Conservation (phyloP, 495 filamentous ascomycete genomes). For the Penicillium silybi region DNA sequence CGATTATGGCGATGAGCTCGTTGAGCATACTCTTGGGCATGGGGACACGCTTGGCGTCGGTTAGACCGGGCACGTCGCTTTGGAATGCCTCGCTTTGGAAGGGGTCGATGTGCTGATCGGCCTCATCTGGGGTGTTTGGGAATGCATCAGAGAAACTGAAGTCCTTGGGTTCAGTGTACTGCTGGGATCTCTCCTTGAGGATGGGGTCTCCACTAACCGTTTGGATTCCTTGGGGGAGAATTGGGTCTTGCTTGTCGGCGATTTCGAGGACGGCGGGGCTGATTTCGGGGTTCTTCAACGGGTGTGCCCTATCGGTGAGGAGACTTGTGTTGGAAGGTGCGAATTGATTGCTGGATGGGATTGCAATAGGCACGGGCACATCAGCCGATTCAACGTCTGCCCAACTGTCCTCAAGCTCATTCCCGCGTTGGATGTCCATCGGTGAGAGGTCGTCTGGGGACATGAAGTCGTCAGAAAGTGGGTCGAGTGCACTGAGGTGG, state of each 20-base stretch:
- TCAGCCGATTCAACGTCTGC: neutral
- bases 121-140: neutral
- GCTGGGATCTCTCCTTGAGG: neutral
- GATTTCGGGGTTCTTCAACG: neutral
- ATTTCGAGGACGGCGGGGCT: neutral
- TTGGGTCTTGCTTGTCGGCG: conserved; percentile 5
- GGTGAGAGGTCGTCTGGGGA: neutral
- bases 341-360: neutral
- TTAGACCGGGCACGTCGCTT: neutral
- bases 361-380: neutral
- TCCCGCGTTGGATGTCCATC: neutral
- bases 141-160: conserved; percentile 6
- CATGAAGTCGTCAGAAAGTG: neutral
- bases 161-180: conserved; percentile 5
- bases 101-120: neutral
- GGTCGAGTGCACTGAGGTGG: neutral
- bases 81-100: neutral
- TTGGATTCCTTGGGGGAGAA: conserved; percentile 9
- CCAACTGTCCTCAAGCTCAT: neutral
- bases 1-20: neutral
- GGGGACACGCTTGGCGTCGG: neutral
- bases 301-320: neutral
- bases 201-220: conserved; percentile 12
- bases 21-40: conserved; percentile 7
- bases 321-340: neutral